Evolutionary conservation across 1,139 yeast genomes (phyloP), one percentile per base, ranked within the genome.

Genomic region (Candida labiduridarum): DNA sequence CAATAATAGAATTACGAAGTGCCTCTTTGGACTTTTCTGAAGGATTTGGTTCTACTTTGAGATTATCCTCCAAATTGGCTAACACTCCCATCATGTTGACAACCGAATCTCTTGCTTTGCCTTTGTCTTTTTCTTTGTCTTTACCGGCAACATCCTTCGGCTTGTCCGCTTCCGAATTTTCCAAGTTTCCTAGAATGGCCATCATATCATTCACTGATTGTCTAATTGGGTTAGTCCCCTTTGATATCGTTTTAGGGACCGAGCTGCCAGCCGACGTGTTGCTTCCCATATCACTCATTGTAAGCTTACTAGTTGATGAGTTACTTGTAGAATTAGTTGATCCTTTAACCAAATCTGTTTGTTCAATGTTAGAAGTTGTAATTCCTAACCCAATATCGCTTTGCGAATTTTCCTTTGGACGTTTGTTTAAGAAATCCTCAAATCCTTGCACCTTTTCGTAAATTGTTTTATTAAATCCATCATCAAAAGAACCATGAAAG

Each of bases 401-500:
- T 38, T 44, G n/a, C 5, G 6, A 14, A 36, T 15, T 33, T 11
- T 11, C 18, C 5, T 14, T 19, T 29, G 22, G 12, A 2, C 12
- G 36, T 14, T 40, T 47, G n/a, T 41, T 33, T 12, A 40, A 41
- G 44, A 59, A 60, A 3, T 36, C 39, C 15, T 64, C 67, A 49
- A 62, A 57, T 7, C 55, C 57, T 12, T 48, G 35, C 0, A 64
- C 54, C 42, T 61, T 66, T 5, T 54, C 51, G 1, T 50, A 33
- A 1, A 67, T 55, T n/a, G 52, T 50, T 2, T 41, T 40, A 45
- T 67, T 62, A 43, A 63, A 57, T 34, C 56, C 58, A n/a, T 71
- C 74, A 52, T 69, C 67, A 27, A 72, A 58, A 0, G 76, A 71
- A 6, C 65, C 59, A 52, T 72, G 76, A 45, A 71, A 71, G 49